Evolutionary conservation across 2,329 filamentous ascomycete species (phyloP).

Genomic region (Ophiostoma ips): DNA sequence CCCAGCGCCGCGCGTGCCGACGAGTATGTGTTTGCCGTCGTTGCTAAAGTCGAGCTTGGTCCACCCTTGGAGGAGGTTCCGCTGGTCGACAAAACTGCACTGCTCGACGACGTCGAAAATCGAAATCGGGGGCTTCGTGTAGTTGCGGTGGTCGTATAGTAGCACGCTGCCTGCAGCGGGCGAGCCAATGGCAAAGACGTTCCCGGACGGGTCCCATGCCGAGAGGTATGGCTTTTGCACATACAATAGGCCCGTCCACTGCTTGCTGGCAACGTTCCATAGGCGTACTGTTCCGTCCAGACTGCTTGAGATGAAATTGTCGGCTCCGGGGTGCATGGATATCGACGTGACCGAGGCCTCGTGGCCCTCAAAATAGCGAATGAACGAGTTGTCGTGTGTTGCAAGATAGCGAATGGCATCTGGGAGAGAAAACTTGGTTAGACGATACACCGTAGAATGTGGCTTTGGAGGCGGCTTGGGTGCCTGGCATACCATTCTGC

Average conservation of each 20-base stretch:
- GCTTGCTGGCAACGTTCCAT: slow-evolving; percentile 75
- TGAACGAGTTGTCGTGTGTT: slow-evolving; percentile 90
- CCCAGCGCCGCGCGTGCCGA: slow-evolving; percentile 70
- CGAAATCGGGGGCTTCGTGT: slow-evolving; percentile 78
- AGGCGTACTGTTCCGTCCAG: slow-evolving; percentile 82
- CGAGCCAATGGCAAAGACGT: slow-evolving; percentile 79
- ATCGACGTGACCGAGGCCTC: slow-evolving; percentile 72
- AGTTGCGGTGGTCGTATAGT: slow-evolving; percentile 88
- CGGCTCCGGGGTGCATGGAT: slow-evolving; percentile 68
- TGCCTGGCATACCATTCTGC: slow-evolving; percentile 52
- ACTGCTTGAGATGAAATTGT: slow-evolving; percentile 85
- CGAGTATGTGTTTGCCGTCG: slow-evolving; percentile 73
- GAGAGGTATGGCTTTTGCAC: slow-evolving; percentile 70
- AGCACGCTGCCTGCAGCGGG: slow-evolving; percentile 66
- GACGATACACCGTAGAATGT: too few species aligned
- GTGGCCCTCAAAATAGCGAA: slow-evolving; percentile 92
- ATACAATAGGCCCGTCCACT: slow-evolving; percentile 66
- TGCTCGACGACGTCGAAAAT: slow-evolving; percentile 65
- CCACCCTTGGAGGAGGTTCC: slow-evolving; percentile 59
- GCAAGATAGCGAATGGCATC: slow-evolving; percentile 77
- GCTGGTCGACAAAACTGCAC: slow-evolving; percentile 32
- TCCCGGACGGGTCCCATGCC: slow-evolving; percentile 83
- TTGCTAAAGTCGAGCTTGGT: slow-evolving; percentile 92
- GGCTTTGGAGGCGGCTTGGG: background rate
- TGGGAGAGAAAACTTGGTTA: too few species aligned